Evolutionary conservation across 495 filamentous ascomycete species (phyloP).

Genomic region (Diplogelasinospora grovesii): DNA sequence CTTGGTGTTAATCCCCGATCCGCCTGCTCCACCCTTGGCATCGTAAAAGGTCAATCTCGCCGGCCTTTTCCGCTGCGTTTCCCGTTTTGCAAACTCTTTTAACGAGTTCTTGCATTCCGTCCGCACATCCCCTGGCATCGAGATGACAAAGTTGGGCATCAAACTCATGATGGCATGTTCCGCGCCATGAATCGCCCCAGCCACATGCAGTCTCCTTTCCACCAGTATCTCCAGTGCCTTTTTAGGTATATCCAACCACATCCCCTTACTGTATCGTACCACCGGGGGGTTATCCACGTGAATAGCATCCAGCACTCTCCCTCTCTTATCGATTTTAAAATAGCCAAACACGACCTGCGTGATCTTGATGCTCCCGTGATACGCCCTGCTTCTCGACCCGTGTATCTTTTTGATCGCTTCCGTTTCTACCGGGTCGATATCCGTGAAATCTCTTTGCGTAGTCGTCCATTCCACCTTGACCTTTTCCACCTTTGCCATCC

Average conservation of each 20-base stretch:
- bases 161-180: constrained; percentile 84
- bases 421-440: constrained; percentile 85
- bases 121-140: constrained; percentile 75
- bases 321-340: constrained; percentile 81
- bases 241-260: constrained; percentile 92
- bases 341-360: constrained; percentile 86
- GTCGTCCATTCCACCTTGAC: constrained; percentile 97
- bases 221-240: constrained; percentile 71
- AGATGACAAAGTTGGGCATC: constrained; percentile 84
- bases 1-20: constrained; percentile 80
- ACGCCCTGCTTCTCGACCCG: constrained; percentile 51
- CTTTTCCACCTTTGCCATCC: constrained; percentile 60
- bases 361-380: constrained; percentile 78
- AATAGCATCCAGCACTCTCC: constrained; percentile 81
- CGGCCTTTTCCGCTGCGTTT: constrained; percentile 66
- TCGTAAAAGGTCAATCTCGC: constrained; percentile 93
- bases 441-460: constrained; percentile 86
- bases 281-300: constrained; percentile 91
- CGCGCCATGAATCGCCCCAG: constrained; percentile 87
- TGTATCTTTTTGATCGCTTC: constrained; percentile 67
- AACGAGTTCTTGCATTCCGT: constrained; percentile 83
- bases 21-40: constrained; percentile 76
- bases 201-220: constrained; percentile 66
- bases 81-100: constrained; percentile 68
- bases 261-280: constrained; percentile 73